Evolutionary conservation across 163 green algal species (phyloP).

Genomic region (Chlorella variabilis): DNA sequence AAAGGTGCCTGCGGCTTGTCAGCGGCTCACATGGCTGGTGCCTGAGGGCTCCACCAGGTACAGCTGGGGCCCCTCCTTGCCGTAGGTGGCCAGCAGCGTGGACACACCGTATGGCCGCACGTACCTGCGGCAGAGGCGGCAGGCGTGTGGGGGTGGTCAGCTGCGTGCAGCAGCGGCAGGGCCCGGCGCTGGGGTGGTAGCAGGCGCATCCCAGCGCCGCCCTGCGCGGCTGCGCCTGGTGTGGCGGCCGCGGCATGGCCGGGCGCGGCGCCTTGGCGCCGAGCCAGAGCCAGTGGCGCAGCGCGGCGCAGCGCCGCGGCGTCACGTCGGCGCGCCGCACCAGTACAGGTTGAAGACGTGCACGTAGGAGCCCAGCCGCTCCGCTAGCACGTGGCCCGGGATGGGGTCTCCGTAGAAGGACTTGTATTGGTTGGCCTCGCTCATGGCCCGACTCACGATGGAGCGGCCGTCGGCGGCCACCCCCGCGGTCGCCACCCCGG

Average conservation of each 20-base stretch:
- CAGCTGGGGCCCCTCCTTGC: constrained; percentile 88
- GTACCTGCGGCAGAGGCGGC: constrained; percentile 19
- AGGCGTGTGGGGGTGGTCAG: too few relatives aligned
- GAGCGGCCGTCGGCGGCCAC: constrained; percentile 91
- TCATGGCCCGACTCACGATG: constrained; percentile 84
- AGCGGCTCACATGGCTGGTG: constrained; percentile 47
- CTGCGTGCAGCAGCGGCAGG: too few relatives aligned
- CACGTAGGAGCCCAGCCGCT: constrained; percentile 91
- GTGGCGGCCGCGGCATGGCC: too few relatives aligned
- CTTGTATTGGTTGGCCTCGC: constrained; percentile 82
- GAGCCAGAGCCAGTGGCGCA: too few relatives aligned
- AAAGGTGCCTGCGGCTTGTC: too few relatives aligned
- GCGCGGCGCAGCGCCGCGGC: not conserved
- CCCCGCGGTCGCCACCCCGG: constrained; percentile 85
- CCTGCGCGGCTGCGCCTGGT: too few relatives aligned
- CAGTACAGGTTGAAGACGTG: constrained; percentile 99
- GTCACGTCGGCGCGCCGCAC: constrained; percentile 60
- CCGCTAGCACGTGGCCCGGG: constrained; percentile 88
- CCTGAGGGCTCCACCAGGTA: constrained; percentile 94
- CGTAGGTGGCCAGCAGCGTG: constrained; percentile 85
- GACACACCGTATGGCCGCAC: constrained; percentile 84
- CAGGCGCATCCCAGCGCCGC: too few relatives aligned
- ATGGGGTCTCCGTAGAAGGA: constrained; percentile 95
- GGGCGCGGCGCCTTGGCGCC: too few relatives aligned
- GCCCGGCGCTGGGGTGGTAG: too few relatives aligned